A percentile compares a stretch with the other conserved stretches of the same genome.
These are phyloP conservation scores for Erythrobasidium yunnanense DNA, from an alignment of 768 basidiomycete species.

Conservation along the genomic window DNA sequence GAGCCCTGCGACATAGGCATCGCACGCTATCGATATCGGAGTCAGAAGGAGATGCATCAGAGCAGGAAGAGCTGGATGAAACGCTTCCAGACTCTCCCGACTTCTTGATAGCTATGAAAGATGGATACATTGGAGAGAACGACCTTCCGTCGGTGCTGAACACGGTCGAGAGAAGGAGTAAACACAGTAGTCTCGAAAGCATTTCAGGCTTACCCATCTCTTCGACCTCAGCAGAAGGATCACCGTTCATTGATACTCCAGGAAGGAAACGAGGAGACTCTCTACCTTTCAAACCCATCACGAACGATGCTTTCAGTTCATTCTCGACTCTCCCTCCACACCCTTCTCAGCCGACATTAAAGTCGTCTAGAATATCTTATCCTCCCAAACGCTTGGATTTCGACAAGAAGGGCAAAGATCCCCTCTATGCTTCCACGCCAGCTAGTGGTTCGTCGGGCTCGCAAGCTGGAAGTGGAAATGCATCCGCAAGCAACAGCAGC, in stretches of 20 bases:
- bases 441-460: too few relatives aligned
- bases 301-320: neutral
- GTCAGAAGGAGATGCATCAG: neutral
- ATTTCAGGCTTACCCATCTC: neutral
- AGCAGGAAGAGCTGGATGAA: neutral
- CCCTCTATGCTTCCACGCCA: conserved; percentile 14
- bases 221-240: neutral
- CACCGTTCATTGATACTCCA: conserved; percentile 13
- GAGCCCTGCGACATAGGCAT: conserved; percentile 6
- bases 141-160: neutral
- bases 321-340: neutral
- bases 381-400: conserved; percentile 4
- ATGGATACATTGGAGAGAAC: neutral
- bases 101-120: neutral
- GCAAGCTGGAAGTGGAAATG: too few relatives aligned
- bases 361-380: conserved; percentile 1
- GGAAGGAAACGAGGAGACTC: conserved; percentile 3
- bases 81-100: conserved; percentile 10
- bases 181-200: too few relatives aligned
- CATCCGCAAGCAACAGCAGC: neutral
- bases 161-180: neutral
- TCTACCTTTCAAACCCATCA: neutral
- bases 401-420: neutral
- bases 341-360: neutral
- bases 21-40: conserved; percentile 21